Evolutionary conservation across 768 basidiomycete species (phyloP).

Genomic region (Trametes cubensis): DNA sequence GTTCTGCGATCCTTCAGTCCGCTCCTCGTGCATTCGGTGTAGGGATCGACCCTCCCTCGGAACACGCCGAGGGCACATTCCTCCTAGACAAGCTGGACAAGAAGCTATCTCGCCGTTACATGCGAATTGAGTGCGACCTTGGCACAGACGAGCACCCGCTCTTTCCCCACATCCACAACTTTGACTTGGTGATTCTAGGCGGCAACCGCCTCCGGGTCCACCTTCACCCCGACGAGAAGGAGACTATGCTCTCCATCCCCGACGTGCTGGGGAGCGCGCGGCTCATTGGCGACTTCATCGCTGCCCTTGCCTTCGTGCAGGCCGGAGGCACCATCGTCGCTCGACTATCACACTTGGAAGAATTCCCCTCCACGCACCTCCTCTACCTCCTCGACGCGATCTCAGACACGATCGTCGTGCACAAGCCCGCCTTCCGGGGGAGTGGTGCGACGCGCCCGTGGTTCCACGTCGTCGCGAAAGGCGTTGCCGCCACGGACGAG

Average conservation of each 20-base stretch:
- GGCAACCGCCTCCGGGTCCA: no score
- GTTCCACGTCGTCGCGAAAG: constrained; percentile 12
- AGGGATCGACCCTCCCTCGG: not conserved
- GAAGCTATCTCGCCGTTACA: no score
- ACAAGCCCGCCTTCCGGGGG: not conserved
- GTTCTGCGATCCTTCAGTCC: not conserved
- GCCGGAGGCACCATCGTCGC: constrained; percentile 11
- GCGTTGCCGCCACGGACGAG: not conserved
- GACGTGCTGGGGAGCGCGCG: no score
- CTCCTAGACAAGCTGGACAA: no score
- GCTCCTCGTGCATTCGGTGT: not conserved
- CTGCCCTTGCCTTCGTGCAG: not conserved
- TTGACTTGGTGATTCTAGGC: no score
- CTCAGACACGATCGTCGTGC: constrained; percentile 2
- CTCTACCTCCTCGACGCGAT: constrained; percentile 8
- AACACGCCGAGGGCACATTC: no score
- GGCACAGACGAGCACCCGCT: no score
- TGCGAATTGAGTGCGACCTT: no score
- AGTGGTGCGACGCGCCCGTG: not conserved
- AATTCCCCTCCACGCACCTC: constrained; percentile 10
- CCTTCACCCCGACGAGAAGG: not conserved
- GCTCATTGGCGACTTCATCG: constrained; percentile 3
- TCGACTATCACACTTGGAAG: constrained; percentile 5
- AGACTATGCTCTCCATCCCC: constrained; percentile 1
- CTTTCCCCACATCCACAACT: no score